Conservation (phyloP, 495 filamentous ascomycete genomes). For the Articulospora tetracladia region DNA sequence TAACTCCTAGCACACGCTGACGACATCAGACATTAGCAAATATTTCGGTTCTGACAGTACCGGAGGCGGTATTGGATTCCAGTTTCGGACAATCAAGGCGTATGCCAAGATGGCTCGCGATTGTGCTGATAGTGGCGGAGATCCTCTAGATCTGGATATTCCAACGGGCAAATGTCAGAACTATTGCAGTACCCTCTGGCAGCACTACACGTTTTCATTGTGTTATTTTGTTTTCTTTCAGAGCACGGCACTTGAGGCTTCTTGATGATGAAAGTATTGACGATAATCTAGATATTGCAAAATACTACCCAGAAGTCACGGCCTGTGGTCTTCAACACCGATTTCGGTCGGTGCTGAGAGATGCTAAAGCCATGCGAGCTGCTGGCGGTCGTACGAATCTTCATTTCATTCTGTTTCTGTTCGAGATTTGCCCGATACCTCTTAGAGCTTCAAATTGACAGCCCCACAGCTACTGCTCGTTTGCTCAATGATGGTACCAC, state of each 20-base stretch:
- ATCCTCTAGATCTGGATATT: slow-evolving; percentile 20
- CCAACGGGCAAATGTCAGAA: slow-evolving; percentile 8
- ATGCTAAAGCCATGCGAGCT: slow-evolving; percentile 31
- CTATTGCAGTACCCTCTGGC: neutral
- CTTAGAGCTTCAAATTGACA: slow-evolving; percentile 11
- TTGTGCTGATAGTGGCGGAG: slow-evolving; percentile 12
- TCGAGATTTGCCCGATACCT: neutral
- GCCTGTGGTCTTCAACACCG: slow-evolving; percentile 28
- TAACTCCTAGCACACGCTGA: neutral
- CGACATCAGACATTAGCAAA: slow-evolving; percentile 18
- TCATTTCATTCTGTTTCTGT: neutral
- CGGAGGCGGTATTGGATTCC: slow-evolving; percentile 17
- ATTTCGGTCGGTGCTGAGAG: slow-evolving; percentile 37
- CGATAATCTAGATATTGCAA: slow-evolving; percentile 1
- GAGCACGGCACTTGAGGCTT: neutral
- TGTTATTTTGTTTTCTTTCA: neutral
- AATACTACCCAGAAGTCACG: neutral
- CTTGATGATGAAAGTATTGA: neutral
- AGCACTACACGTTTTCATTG: slow-evolving; percentile 1
- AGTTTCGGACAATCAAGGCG: slow-evolving; percentile 20
- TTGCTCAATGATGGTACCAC: slow-evolving; percentile 31
- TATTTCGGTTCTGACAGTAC: slow-evolving; percentile 20
- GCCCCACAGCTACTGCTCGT: slow-evolving; percentile 28
- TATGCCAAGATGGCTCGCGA: slow-evolving; percentile 14
- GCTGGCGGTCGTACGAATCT: slow-evolving; percentile 9